A percentile compares a stretch with the other conserved stretches of the same genome.
These are phyloP conservation scores for Dothistroma septosporum DNA, from an alignment of 2,329 filamentous ascomycete genomes.

Conservation along the genomic window DNA sequence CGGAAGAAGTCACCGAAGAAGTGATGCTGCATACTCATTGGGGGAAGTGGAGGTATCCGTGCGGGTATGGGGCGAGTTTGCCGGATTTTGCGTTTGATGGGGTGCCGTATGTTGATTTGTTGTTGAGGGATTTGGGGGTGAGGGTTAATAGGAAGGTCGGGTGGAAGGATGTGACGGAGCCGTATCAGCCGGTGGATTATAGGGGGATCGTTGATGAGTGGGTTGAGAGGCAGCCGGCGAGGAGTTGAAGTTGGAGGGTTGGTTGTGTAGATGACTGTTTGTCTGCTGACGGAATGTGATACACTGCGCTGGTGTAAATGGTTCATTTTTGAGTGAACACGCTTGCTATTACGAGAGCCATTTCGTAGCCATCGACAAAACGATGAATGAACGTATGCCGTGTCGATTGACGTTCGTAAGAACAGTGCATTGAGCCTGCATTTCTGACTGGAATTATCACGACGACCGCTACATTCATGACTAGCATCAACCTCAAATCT, in stretches of 20 bases:
- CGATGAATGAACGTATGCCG: too few species aligned
- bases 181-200: constrained; percentile 60
- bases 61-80: constrained; percentile 58
- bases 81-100: constrained; percentile 74
- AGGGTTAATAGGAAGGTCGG: constrained; percentile 53
- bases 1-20: constrained; percentile 39
- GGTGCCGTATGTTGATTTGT: constrained; percentile 66
- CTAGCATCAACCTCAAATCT: constrained; percentile 7
- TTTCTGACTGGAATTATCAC: neutral
- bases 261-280: too few species aligned
- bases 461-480: neutral
- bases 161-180: constrained; percentile 49
- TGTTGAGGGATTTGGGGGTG: constrained; percentile 64
- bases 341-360: too few species aligned
- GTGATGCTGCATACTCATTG: constrained; percentile 63
- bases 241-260: constrained; percentile 5
- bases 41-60: constrained; percentile 65
- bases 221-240: constrained; percentile 24
- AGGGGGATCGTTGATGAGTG: constrained; percentile 53
- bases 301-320: neutral
- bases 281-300: neutral
- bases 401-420: too few species aligned
- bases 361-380: too few species aligned
- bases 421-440: too few species aligned
- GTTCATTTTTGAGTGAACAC: neutral